phyloP scores from a whole-genome alignment of 805 yeast species.

The Lachancea mirantina region DNA sequence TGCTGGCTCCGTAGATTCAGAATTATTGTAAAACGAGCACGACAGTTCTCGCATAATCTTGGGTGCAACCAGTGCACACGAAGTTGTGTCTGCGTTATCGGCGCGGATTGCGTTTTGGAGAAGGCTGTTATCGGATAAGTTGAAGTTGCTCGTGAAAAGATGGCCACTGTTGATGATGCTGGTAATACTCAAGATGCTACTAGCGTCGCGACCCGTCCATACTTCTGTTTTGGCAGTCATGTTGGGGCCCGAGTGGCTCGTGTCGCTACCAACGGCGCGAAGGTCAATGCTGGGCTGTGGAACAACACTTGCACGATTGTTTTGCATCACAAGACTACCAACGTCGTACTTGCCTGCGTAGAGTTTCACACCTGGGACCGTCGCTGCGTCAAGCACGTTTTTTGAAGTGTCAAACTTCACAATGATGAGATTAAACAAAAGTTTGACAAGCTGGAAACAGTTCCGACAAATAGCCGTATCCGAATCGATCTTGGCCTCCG shows the following conservation, averaged over 20 bases:
- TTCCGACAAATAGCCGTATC: slow-evolving; percentile 30
- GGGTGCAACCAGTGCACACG: slow-evolving; percentile 31
- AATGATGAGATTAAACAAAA: slow-evolving; percentile 28
- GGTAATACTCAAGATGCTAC: slow-evolving; percentile 6
- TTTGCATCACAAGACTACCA: slow-evolving; percentile 5
- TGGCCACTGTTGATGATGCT: slow-evolving; percentile 7
- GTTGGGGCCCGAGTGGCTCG: neutral
- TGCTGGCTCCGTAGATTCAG: neutral
- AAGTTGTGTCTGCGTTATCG: slow-evolving; percentile 17
- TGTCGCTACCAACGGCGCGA: neutral
- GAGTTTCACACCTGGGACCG: slow-evolving; percentile 2
- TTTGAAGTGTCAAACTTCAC: slow-evolving; percentile 18
- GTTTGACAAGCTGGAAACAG: slow-evolving; percentile 29
- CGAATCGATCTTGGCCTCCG: slow-evolving; percentile 29
- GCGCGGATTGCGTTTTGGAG: slow-evolving; percentile 9
- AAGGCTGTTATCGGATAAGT: slow-evolving; percentile 7
- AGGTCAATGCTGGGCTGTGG: slow-evolving; percentile 8
- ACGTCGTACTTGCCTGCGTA: slow-evolving; percentile 10
- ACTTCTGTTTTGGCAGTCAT: too few species aligned
- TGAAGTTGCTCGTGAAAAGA: slow-evolving; percentile 8
- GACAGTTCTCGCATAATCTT: slow-evolving; percentile 26
- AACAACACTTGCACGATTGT: slow-evolving; percentile 6
- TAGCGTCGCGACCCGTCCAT: slow-evolving; percentile 3
- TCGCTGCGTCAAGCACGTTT: neutral
- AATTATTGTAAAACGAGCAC: neutral